These are phyloP conservation scores for Globisporangium splendens DNA, from an alignment of 352 stramenopile genomes.

Conservation along the genomic window DNA sequence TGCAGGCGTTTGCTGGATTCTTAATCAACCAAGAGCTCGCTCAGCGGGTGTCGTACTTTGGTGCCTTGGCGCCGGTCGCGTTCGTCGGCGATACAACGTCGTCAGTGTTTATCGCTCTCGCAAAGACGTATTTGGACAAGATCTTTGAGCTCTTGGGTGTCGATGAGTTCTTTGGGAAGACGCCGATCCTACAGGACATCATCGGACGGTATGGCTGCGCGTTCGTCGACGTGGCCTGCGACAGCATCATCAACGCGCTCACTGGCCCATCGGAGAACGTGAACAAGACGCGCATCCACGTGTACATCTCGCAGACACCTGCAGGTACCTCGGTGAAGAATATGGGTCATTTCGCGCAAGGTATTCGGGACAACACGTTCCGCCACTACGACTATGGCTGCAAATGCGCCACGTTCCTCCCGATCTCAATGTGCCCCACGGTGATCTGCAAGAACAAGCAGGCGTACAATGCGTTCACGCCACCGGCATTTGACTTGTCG, in stretches of 20 bases:
- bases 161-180: no score
- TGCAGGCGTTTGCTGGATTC: constrained; percentile 55
- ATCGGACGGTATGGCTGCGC: constrained; percentile 37
- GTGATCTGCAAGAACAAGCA: constrained; percentile 51
- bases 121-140: constrained; percentile 40
- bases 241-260: constrained; percentile 38
- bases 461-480: constrained; percentile 39
- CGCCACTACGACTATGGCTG: constrained; percentile 55
- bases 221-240: constrained; percentile 35
- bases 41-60: constrained; percentile 49
- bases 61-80: constrained; percentile 43
- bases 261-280: constrained; percentile 39
- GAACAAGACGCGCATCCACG: constrained; percentile 45
- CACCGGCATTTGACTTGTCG: constrained; percentile 33
- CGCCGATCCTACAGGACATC: constrained; percentile 26
- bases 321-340: constrained; percentile 55
- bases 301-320: constrained; percentile 53
- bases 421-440: constrained; percentile 31
- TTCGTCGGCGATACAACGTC: constrained; percentile 30
- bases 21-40: constrained; percentile 51
- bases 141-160: constrained; percentile 30
- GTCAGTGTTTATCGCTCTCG: constrained; percentile 27
- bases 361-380: constrained; percentile 50
- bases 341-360: constrained; percentile 49
- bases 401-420: constrained; percentile 27